Evolutionary conservation across 2,329 filamentous ascomycete genomes (phyloP).

Genomic region (Monilinia polystroma): DNA sequence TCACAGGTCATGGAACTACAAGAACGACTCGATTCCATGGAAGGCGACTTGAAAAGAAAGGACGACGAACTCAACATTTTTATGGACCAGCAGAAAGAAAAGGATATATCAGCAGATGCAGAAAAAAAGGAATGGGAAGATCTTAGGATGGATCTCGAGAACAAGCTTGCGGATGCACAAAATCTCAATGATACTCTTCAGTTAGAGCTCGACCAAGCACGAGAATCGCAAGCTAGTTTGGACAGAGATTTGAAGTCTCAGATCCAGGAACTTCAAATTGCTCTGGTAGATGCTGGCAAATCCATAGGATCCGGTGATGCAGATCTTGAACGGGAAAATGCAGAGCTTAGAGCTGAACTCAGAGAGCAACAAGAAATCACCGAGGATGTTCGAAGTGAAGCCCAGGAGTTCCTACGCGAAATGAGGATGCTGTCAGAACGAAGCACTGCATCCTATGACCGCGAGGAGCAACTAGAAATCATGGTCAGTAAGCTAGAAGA

Average conservation of each 20-base stretch:
- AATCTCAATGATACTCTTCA: conserved; percentile 77
- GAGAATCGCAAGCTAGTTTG: conserved; percentile 64
- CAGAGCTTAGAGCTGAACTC: conserved; percentile 63
- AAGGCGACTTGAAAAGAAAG: conserved; percentile 67
- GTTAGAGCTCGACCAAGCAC: conserved; percentile 72
- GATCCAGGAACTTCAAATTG: conserved; percentile 53
- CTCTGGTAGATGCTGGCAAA: conserved; percentile 34
- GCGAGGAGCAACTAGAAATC: conserved; percentile 73
- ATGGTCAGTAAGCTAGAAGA: conserved; percentile 75
- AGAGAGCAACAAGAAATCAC: conserved; percentile 77
- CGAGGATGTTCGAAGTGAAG: conserved; percentile 82
- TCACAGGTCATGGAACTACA: conserved; percentile 72
- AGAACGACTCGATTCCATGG: conserved; percentile 69
- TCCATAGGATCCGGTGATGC: conserved; percentile 43
- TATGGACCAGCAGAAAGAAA: conserved; percentile 58
- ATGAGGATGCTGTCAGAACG: conserved; percentile 85
- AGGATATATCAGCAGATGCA: conserved; percentile 50
- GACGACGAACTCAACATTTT: conserved; percentile 66
- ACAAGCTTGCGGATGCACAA: conserved; percentile 71
- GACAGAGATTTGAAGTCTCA: conserved; percentile 63
- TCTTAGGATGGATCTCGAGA: conserved; percentile 65
- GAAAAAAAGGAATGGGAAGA: conserved; percentile 73
- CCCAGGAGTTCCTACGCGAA: conserved; percentile 78
- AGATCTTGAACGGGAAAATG: conserved; percentile 64
- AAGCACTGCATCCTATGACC: conserved; percentile 74